Percentiles rank a stretch among this genome's conserved stretches.
Conservation (phyloP, 805 yeast genomes). For the Sugiyamaella lignohabitans region DNA sequence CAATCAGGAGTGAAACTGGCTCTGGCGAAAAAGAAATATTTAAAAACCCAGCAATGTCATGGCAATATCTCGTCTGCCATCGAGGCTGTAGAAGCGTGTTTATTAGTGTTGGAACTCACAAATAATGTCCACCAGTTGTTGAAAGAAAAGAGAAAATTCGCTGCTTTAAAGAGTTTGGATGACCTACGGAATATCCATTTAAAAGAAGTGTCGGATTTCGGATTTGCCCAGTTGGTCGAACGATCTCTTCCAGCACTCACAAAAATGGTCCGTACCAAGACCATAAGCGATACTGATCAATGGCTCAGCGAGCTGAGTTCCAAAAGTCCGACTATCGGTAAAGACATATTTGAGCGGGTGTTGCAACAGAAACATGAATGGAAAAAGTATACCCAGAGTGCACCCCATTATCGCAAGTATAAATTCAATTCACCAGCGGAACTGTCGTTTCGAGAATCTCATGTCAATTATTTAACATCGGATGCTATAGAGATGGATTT, state of each 20-base stretch:
- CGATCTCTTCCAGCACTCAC: constrained; percentile 72
- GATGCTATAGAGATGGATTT: constrained; percentile 47
- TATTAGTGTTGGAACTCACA: constrained; percentile 78
- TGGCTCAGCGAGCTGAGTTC: constrained; percentile 44
- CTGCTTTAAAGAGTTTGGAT: constrained; percentile 77
- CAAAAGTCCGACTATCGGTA: constrained; percentile 47
- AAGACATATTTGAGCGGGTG: constrained; percentile 47
- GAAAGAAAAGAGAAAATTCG: constrained; percentile 66
- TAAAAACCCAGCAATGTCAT: constrained; percentile 57
- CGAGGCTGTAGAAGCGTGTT: constrained; percentile 59
- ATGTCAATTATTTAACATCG: constrained; percentile 43
- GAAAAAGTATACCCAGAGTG: constrained; percentile 41
- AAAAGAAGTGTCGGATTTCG: constrained; percentile 59
- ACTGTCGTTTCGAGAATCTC: constrained; percentile 58
- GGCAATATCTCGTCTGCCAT: constrained; percentile 66
- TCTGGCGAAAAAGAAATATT: constrained; percentile 47
- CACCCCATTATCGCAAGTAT: constrained; percentile 44
- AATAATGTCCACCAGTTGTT: constrained; percentile 80
- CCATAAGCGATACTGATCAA: constrained; percentile 54
- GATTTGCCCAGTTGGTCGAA: constrained; percentile 67
- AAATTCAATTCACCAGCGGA: constrained; percentile 86
- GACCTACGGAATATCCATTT: constrained; percentile 63
- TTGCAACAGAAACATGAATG: constrained; percentile 53
- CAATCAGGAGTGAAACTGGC: constrained; percentile 62
- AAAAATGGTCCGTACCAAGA: constrained; percentile 64